A percentile compares a stretch with the other conserved stretches of the same genome.
Conservation (phyloP, 305 asterid genomes). For the Nicotiana rustica region DNA sequence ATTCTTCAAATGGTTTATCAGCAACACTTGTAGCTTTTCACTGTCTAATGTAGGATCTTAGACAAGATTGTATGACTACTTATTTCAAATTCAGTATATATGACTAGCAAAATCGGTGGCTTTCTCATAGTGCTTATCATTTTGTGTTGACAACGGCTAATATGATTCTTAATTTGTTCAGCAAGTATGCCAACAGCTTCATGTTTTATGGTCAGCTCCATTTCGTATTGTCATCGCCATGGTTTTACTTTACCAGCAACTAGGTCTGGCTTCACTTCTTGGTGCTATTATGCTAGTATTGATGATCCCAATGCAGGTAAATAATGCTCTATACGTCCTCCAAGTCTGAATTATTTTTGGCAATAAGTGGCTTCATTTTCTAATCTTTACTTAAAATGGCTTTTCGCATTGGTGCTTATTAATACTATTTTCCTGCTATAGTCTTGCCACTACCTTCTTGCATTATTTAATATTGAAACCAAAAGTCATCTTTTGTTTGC, state of each 20-base stretch:
- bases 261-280: conserved; percentile 90
- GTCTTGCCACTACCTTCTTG: not conserved
- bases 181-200: conserved; percentile 96
- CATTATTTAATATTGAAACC: not conserved
- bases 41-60: conserved; percentile 25
- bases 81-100: not conserved
- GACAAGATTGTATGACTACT: conserved; percentile 19
- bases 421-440: not conserved
- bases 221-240: conserved; percentile 79
- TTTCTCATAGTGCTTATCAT: not conserved
- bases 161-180: conserved; percentile 40
- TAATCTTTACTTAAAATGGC: conserved; percentile 11
- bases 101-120: not conserved
- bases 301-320: conserved; percentile 87
- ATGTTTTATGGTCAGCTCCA: conserved; percentile 97
- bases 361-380: conserved; percentile 19
- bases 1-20: not conserved
- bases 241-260: conserved; percentile 88
- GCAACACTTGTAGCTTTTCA: not conserved
- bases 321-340: conserved; percentile 30
- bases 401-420: not conserved
- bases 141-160: conserved; percentile 16
- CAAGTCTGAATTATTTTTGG: conserved; percentile 24
- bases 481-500: not conserved
- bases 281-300: conserved; percentile 84